Evolutionary conservation across 225 moss, liverwort and hornwort genomes (phyloP), one percentile per base, ranked within the genome.

Genomic region (Takakia lepidozioides): DNA sequence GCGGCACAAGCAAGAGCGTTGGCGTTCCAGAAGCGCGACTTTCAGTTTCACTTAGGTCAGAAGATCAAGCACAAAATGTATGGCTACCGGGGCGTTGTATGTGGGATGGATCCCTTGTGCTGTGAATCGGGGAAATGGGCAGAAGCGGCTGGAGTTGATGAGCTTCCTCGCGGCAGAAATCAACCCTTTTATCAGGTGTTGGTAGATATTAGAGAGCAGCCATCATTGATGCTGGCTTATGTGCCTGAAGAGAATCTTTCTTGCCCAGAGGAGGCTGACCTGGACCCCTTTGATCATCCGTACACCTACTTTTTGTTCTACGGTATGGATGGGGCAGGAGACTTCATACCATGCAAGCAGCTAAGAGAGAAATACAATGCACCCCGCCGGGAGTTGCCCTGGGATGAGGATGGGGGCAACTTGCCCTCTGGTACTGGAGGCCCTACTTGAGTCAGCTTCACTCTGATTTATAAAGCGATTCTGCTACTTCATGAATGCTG

Each of bases 171-270:
- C 21, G 87, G 76, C 28, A 66, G 69, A 27, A 83, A 81, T 49
- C 98, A 99, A 56, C 91, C 98, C 4, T 99, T 99, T 44, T 99
- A 99, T 58, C 95, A 98, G 83, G 67, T 98, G 48, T 53, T 98
- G 73, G 91, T 85, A 53, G 87, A 91, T 54, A 71, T 85, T 37
- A 81, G 68, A 51, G 75, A 81, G 63, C 80, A 91, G 52, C 91
- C 91, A 30, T 87, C 98, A 5, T 72, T 87, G 35, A 55, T 91
- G 85, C 85, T 98, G 65, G 69, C 91, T 0, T 98, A 98, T 43
- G 91, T 98, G 9, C 85, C 98, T 11, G 98, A 98, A 66, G 98
- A 98, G 38, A 85, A 66, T 52, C 50, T 98, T 36, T 60, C n/a
- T 5, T 43, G 40, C 32, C 67, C 81, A 2, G 78, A 83, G 43